Evolutionary conservation across 495 filamentous ascomycete species (phyloP).

Genomic region (Tuber borchii): DNA sequence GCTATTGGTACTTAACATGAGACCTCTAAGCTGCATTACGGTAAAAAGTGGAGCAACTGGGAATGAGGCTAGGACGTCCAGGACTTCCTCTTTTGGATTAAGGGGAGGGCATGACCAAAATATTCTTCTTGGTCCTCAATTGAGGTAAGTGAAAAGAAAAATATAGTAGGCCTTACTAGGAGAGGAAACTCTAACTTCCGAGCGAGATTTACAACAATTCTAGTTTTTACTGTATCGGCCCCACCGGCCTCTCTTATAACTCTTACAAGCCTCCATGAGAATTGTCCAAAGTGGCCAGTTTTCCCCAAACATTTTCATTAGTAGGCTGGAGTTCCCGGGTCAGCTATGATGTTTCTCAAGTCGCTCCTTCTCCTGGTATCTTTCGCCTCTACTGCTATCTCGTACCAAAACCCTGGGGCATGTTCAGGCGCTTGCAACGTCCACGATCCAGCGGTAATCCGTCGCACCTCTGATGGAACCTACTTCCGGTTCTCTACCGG

Average conservation of each 20-base stretch:
- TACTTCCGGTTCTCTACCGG: constrained; percentile 71
- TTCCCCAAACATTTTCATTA: background rate
- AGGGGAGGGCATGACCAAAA: background rate
- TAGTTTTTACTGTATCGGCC: background rate
- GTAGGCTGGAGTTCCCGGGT: background rate
- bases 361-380: constrained; percentile 9
- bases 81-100: background rate
- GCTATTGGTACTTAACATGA: background rate
- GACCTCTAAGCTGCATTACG: background rate
- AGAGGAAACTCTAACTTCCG: background rate
- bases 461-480: constrained; percentile 56
- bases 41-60: background rate
- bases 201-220: background rate
- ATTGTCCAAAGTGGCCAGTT: background rate
- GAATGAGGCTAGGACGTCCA: background rate
- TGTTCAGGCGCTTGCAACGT: constrained; percentile 58
- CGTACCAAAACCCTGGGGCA: constrained; percentile 47
- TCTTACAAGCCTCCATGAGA: background rate
- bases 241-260: background rate
- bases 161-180: background rate
- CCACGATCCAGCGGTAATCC: constrained; percentile 61
- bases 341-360: constrained; percentile 10
- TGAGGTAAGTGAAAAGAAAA: background rate
- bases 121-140: background rate
- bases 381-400: background rate